phyloP scores from a whole-genome alignment of 2,329 filamentous ascomycete species.

The Aspergillus vadensis region DNA sequence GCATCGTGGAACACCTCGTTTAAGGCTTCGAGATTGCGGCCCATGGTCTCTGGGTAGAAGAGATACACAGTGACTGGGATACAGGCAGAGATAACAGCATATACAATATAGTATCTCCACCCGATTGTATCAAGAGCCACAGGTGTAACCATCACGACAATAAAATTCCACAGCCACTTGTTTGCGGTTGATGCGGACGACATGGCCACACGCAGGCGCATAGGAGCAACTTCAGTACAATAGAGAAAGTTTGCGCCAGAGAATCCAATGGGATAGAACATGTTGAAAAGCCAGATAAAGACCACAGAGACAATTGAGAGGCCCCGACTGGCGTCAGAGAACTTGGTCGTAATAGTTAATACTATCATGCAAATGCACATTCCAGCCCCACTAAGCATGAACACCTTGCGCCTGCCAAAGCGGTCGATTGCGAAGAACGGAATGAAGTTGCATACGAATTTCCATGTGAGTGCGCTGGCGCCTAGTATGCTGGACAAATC shows the following conservation, averaged over 20 bases:
- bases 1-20: constrained; percentile 59
- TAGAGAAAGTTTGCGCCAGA: constrained; percentile 59
- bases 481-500: constrained; percentile 40
- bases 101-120: constrained; percentile 57
- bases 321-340: constrained; percentile 21
- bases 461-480: constrained; percentile 57
- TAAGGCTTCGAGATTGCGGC: constrained; percentile 64
- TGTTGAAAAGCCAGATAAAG: constrained; percentile 63
- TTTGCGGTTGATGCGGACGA: constrained; percentile 66
- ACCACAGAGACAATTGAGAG: constrained; percentile 20
- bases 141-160: constrained; percentile 66
- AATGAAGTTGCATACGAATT: constrained; percentile 56
- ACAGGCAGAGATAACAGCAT: constrained; percentile 46
- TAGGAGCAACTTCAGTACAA: constrained; percentile 50
- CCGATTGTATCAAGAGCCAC: constrained; percentile 57
- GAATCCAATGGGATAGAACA: constrained; percentile 65
- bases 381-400: constrained; percentile 55
- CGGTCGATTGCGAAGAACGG: constrained; percentile 56
- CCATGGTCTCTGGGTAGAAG: constrained; percentile 62
- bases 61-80: constrained; percentile 56
- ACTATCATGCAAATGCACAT: constrained; percentile 61
- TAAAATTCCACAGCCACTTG: constrained; percentile 62
- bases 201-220: constrained; percentile 56
- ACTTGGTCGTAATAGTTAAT: constrained; percentile 42
- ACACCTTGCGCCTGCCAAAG: constrained; percentile 53